Base-by-base conservation (phyloP, 768 basidiomycete species). In the Podaxis mareebaensis region DNA sequence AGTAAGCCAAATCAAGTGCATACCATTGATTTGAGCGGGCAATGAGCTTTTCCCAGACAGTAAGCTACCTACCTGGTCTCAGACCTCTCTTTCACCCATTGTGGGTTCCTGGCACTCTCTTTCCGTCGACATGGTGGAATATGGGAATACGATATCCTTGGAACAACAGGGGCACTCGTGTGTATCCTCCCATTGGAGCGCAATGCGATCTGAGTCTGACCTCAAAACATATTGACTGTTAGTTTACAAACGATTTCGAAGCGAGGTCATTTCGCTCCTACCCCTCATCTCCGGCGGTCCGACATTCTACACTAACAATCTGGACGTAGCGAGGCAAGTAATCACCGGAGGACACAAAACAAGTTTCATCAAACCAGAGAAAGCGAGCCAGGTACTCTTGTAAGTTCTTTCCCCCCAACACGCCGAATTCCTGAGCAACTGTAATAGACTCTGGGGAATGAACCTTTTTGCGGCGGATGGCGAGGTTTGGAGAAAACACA, bases 261-360 rank as follows among this genome's bases (percentile, higher is more conserved):
- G 63, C 39, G 81, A 83, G 44, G 79, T 69, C 28, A 69, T 82
- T 10, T 78, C 80, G 1, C 63, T 81, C 10, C 75, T 81, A 0
- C 74, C 80, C 0, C 78, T 77, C 55, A 24, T 84, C 0, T 62
- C 67, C 0, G 82, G 82, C 0, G 59, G 63, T 4, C 72, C 80
- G 0, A 68, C 68, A 0, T 68, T 83, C 24, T 81, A 77, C 65
- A 81, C 80, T 2, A 74, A 78, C 15, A 83, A 82, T 61, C 63
- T 84, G 22, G 80, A 83, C 46, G 77, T 83, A 4, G 78, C 75
- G 11, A 75, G 81, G 6, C 83, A 83, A 69, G 75, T 83, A 17
- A 68, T 72, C 5, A 70, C 67, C 1, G 81, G 80, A 3, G 77
- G 76, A 1, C 74, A 76, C 38, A 79, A 77, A 54, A 73, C 73